A percentile compares a stretch with the other conserved stretches of the same genome.
These are phyloP conservation scores for Fomitopsis betulina DNA, from an alignment of 1,284 basidiomycete genomes.

Conservation along the genomic window DNA sequence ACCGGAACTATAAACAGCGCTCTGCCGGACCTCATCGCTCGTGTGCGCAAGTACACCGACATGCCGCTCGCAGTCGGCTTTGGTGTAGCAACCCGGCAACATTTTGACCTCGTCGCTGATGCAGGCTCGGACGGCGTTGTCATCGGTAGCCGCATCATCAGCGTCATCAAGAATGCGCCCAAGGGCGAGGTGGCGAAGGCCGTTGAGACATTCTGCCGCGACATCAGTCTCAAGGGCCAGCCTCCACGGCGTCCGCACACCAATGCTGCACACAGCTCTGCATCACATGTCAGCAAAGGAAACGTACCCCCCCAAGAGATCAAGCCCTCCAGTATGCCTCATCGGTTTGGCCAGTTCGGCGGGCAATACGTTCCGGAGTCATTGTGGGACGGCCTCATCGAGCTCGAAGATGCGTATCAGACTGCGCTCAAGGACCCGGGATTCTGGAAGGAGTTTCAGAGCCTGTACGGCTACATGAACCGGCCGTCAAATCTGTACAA, in stretches of 20 bases:
- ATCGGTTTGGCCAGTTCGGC: constrained; percentile 92
- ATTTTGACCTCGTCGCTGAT: constrained; percentile 82
- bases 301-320: constrained; percentile 28
- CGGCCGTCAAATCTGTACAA: constrained; percentile 68
- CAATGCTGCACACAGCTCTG: constrained; percentile 12
- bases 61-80: constrained; percentile 95
- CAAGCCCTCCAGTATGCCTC: constrained; percentile 55
- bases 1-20: constrained; percentile 67
- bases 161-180: constrained; percentile 69
- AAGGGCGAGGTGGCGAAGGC: constrained; percentile 47
- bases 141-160: constrained; percentile 85
- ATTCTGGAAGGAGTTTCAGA: constrained; percentile 92
- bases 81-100: constrained; percentile 89
- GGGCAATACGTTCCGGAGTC: constrained; percentile 98
- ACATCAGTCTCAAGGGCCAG: constrained; percentile 62
- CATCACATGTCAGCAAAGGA: constrained; percentile 18
- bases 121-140: constrained; percentile 95
- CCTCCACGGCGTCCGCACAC: constrained; percentile 24
- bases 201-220: constrained; percentile 75
- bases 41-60: constrained; percentile 67
- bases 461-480: constrained; percentile 87
- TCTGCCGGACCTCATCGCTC: constrained; percentile 75
- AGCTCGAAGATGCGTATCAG: constrained; percentile 91
- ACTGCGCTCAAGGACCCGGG: constrained; percentile 82
- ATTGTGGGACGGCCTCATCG: constrained; percentile 84